Percentiles rank a stretch among this genome's conserved stretches.
These are phyloP conservation scores for Tulasnella sp. DNA, from an alignment of 768 basidiomycete species.

Conservation along the genomic window DNA sequence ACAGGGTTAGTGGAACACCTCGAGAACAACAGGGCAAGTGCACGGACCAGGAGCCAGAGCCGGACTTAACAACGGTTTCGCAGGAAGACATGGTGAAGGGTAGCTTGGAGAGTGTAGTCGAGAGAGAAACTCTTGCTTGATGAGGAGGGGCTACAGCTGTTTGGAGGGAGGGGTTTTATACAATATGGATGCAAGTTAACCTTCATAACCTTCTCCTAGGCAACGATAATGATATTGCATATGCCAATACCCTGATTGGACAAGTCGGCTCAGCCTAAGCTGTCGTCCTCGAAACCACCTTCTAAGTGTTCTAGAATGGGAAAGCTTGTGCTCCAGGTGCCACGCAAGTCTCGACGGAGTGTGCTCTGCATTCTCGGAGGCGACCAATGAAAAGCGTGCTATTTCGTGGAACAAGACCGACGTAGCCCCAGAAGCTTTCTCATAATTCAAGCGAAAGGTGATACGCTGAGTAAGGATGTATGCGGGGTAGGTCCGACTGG, in stretches of 20 bases:
- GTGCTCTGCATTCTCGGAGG: neutral
- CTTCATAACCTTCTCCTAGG: neutral
- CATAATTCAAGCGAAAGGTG: neutral
- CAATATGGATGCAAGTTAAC: neutral
- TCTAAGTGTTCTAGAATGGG: neutral
- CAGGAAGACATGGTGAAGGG: neutral
- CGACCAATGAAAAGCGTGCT: neutral
- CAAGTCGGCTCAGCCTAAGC: neutral
- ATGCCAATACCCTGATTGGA: neutral
- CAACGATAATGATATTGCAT: neutral
- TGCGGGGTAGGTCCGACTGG: neutral
- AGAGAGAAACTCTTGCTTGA: neutral
- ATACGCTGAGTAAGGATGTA: neutral
- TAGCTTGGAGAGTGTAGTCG: neutral
- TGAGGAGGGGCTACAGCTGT: neutral
- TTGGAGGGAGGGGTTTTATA: neutral
- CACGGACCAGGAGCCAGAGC: neutral
- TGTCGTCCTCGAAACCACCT: neutral
- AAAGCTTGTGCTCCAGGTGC: neutral
- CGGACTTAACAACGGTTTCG: neutral
- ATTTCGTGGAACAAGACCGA: neutral
- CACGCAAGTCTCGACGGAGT: neutral
- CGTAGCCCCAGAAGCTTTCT: neutral
- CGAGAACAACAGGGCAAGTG: neutral
- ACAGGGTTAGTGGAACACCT: neutral